These are phyloP conservation scores for Mucor irregularis DNA, from an alignment of 371 early-diverging fungal species.

Conservation along the genomic window DNA sequence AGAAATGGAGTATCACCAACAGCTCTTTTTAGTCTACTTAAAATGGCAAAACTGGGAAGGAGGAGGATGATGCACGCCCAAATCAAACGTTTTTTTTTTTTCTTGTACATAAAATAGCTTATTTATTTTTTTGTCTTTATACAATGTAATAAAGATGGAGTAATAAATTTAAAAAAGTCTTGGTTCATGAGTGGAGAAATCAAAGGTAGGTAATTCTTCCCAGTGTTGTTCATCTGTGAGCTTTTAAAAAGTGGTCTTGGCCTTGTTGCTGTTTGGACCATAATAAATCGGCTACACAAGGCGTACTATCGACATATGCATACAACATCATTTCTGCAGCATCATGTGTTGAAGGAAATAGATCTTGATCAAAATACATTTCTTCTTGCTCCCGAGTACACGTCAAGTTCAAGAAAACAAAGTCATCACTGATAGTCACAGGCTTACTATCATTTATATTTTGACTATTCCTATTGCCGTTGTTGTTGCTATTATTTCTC, in stretches of 20 bases:
- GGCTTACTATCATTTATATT: too few species aligned
- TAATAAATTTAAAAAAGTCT: not conserved
- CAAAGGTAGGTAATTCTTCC: not conserved
- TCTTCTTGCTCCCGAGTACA: constrained; percentile 3
- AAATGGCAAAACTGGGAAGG: not conserved
- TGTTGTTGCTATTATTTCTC: too few species aligned
- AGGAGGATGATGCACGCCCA: not conserved
- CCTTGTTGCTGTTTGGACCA: constrained; percentile 21
- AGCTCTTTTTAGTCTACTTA: not conserved
- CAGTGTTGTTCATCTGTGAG: constrained; percentile 21
- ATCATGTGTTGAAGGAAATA: constrained; percentile 24
- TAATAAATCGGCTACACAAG: constrained; percentile 23
- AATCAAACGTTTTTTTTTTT: not conserved
- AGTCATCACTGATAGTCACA: not conserved
- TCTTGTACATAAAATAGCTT: not conserved
- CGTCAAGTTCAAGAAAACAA: constrained; percentile 8
- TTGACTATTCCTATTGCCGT: too few species aligned
- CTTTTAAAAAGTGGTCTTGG: constrained; percentile 20
- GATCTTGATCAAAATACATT: not conserved
- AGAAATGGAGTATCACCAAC: constrained; percentile 9
- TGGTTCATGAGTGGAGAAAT: constrained; percentile 27
- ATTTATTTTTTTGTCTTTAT: not conserved
- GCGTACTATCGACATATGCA: constrained; percentile 21
- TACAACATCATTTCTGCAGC: constrained; percentile 22
- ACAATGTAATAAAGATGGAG: not conserved